Evolutionary conservation across 495 filamentous ascomycete species (phyloP), one percentile per base, ranked within the genome.

Genomic region (Sabuloglossum arenarium): DNA sequence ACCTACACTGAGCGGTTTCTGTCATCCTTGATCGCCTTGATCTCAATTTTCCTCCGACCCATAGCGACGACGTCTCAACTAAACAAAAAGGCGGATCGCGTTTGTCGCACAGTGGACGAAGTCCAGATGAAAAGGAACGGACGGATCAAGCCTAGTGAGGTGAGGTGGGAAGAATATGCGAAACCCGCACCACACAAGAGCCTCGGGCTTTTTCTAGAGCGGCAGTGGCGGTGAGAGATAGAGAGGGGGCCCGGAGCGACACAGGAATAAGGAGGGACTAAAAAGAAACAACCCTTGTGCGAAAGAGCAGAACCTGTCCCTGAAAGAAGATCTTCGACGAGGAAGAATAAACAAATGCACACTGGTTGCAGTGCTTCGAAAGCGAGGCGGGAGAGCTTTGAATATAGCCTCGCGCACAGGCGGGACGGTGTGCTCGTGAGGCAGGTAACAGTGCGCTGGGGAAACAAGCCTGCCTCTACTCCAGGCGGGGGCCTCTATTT

Each of bases 1-100:
- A 77, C 89, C 74, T 86, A 96, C 90, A 95, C 91, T 61, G 90
- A 96, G 66, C 91, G 88, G 66, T 98, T 98, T 65, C 91, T 79
- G 68, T 98, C 91, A 80, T 98, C 91, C 73, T 94, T 95, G 76
- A 98, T 98, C 56, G 93, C 85, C 73, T 97, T 97, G 77, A 98
- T 98, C 73, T 96, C 91, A 68, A 98, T 98, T 82, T 86, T 84
- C 67, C 80, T 70, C 61, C 80, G 73, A 64, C 80, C 80, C 80
- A 84, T 84, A 39, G 45, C 69, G 57, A 55, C 23, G 23, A 29
- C 6, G 28, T 10, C 14, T 51, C 47, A 51, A 10, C 23, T 16
- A 11, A 21, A 27, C 23, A 11, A 29, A 6, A n/a, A 29, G 16
- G 28, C 28, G 28, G 11, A 14, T 21, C 14, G 47, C 47, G 23